Conservation (phyloP, 1,284 basidiomycete species). For the Cryptococcus amylolentus region DNA sequence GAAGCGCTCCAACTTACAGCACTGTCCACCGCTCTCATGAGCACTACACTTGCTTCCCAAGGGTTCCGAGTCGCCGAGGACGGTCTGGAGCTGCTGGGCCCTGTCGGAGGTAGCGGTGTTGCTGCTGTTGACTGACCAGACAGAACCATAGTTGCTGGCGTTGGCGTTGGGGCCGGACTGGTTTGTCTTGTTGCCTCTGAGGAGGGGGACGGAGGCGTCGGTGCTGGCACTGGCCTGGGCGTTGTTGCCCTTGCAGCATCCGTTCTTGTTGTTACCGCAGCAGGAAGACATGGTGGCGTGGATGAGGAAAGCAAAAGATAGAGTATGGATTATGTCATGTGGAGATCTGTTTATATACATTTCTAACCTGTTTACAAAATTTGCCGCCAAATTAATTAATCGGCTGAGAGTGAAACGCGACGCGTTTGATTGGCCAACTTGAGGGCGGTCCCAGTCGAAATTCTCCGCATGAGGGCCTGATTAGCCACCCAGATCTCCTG, state of each 20-base stretch:
- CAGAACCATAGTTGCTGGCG: slow-evolving; percentile 10
- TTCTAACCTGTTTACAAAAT: neutral
- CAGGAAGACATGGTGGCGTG: slow-evolving; percentile 2
- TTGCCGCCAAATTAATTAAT: neutral
- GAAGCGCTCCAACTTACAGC: slow-evolving; percentile 28
- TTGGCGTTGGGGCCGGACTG: neutral
- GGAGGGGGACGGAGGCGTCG: slow-evolving; percentile 13
- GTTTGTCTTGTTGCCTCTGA: slow-evolving; percentile 9
- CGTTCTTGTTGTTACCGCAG: slow-evolving; percentile 5
- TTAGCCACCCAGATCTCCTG: no score
- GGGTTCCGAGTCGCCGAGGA: slow-evolving; percentile 35
- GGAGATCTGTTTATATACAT: neutral
- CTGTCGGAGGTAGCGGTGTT: slow-evolving; percentile 4
- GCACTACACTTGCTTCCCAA: slow-evolving; percentile 44
- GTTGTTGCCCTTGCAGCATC: neutral
- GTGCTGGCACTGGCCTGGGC: slow-evolving; percentile 2
- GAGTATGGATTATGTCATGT: neutral
- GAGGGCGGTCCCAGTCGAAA: no score
- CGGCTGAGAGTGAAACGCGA: neutral
- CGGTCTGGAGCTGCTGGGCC: slow-evolving; percentile 28
- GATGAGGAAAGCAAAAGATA: neutral
- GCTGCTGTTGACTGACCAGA: slow-evolving; percentile 19
- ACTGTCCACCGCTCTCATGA: slow-evolving; percentile 32
- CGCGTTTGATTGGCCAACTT: no score
- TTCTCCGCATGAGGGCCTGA: no score